phyloP scores from a whole-genome alignment of 2,329 filamentous ascomycete genomes.

The Juglanconis sp. region DNA sequence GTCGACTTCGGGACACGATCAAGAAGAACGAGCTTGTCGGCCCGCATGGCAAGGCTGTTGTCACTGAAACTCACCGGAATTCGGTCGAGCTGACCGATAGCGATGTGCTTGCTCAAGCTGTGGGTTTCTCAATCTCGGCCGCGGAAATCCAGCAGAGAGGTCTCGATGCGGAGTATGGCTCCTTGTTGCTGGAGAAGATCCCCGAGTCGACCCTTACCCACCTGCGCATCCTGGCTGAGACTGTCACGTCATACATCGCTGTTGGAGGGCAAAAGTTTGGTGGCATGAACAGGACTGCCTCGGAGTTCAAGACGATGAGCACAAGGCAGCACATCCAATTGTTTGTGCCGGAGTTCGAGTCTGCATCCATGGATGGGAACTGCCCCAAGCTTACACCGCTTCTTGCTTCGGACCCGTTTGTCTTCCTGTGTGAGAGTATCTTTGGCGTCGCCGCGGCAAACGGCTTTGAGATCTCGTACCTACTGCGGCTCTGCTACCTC shows the following conservation, averaged over 20 bases:
- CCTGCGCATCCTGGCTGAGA: conserved; percentile 84
- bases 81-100: conserved; percentile 48
- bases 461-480: conserved; percentile 70
- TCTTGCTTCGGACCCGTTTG: conserved; percentile 67
- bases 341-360: conserved; percentile 49
- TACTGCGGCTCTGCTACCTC: conserved; percentile 83
- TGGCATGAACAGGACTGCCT: conserved; percentile 58
- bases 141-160: conserved; percentile 92
- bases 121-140: conserved; percentile 83
- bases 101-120: conserved; percentile 60
- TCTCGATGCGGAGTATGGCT: conserved; percentile 67
- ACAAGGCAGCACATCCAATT: conserved; percentile 73
- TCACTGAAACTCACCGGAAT: conserved; percentile 26
- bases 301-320: conserved; percentile 66
- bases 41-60: conserved; percentile 30
- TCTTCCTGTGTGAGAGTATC: conserved; percentile 77
- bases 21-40: conserved; percentile 50
- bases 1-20: conserved; percentile 57
- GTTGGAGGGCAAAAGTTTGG: conserved; percentile 66
- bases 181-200: conserved; percentile 78
- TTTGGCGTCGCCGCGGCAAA: conserved; percentile 67
- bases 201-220: conserved; percentile 82
- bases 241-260: conserved; percentile 78
- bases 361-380: neutral
- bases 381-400: conserved; percentile 44